These are phyloP conservation scores for Sicyos baderoa DNA, from an alignment of 306 rosid species.

Conservation along the genomic window DNA sequence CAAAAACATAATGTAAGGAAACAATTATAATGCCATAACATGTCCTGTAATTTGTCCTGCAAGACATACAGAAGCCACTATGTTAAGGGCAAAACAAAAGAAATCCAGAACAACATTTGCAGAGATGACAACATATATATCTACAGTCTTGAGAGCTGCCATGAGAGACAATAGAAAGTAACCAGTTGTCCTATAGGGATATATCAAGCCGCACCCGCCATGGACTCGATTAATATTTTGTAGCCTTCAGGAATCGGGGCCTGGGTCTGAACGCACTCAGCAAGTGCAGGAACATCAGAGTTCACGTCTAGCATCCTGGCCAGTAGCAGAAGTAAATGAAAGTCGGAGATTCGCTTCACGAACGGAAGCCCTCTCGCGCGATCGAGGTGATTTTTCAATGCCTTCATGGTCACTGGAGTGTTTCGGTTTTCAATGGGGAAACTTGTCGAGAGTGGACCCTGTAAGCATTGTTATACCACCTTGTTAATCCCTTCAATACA, in stretches of 20 bases:
- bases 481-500: neutral
- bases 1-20: too few species aligned
- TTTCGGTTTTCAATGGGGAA: slow-evolving; percentile 81
- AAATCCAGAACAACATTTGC: too few species aligned
- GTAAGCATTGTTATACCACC: slow-evolving; percentile 21
- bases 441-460: slow-evolving; percentile 77
- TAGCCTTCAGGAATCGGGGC: slow-evolving; percentile 75
- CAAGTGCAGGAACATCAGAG: slow-evolving; percentile 80
- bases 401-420: slow-evolving; percentile 39
- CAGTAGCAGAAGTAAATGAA: slow-evolving; percentile 72
- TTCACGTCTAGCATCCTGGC: slow-evolving; percentile 52
- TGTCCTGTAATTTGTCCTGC: too few species aligned
- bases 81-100: too few species aligned
- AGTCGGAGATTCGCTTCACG: slow-evolving; percentile 81
- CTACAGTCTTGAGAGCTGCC: too few species aligned
- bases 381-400: slow-evolving; percentile 77
- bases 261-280: slow-evolving; percentile 73
- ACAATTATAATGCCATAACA: too few species aligned
- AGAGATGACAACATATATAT: too few species aligned
- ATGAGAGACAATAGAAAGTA: too few species aligned
- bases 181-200: too few species aligned
- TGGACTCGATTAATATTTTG: slow-evolving; percentile 78
- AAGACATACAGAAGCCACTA: too few species aligned
- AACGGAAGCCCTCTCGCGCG: slow-evolving; percentile 57
- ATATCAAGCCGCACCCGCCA: slow-evolving; percentile 55